Percentiles rank a stretch among this genome's conserved stretches.
Conservation (phyloP, 441 rosid species). For the Pelargonium myrrhifolium region DNA sequence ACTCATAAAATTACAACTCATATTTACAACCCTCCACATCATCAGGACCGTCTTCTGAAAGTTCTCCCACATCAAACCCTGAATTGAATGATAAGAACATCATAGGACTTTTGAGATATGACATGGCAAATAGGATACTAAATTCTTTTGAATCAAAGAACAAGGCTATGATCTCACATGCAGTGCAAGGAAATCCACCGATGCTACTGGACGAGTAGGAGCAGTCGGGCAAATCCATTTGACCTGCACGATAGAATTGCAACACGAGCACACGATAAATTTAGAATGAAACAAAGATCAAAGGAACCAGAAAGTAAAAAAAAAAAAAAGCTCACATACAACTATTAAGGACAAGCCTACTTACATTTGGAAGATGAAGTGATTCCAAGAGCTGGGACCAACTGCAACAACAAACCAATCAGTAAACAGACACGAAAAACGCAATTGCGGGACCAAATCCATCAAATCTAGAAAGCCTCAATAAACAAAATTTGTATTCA, state of each 20-base stretch:
- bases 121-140: neutral
- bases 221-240: constrained; percentile 99
- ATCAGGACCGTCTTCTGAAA: constrained; percentile 72
- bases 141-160: neutral
- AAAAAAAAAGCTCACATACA: neutral
- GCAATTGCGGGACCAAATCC: constrained; percentile 14
- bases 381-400: constrained; percentile 84
- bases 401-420: constrained; percentile 37
- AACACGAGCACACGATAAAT: constrained; percentile 1
- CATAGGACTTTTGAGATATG: neutral
- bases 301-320: neutral
- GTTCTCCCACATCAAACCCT: constrained; percentile 91
- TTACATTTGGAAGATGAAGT: constrained; percentile 90
- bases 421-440: constrained; percentile 7
- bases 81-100: constrained; percentile 18
- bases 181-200: constrained; percentile 90
- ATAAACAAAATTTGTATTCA: constrained; percentile 3
- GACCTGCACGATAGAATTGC: constrained; percentile 40
- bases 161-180: constrained; percentile 46
- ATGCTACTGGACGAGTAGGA: constrained; percentile 82
- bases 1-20: too few relatives aligned
- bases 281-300: neutral
- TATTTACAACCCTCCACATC: constrained; percentile 73
- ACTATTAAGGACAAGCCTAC: constrained; percentile 16
- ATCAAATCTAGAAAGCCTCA: neutral